phyloP scores from a whole-genome alignment of 495 filamentous ascomycete species.

The Hyaloscypha finlandica region DNA sequence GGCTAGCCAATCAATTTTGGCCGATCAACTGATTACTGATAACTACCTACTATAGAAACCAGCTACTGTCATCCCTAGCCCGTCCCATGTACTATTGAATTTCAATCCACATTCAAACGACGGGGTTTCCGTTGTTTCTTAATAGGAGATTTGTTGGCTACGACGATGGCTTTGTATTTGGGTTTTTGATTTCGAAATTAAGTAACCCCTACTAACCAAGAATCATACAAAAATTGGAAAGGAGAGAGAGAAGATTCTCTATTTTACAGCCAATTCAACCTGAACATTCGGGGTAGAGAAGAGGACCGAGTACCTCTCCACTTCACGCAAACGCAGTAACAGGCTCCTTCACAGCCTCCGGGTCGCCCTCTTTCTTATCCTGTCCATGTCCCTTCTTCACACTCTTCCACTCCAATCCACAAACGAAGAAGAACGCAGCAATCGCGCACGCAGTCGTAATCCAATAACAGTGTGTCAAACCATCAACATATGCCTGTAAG shows the following conservation, averaged over 20 bases:
- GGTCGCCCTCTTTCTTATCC: constrained; percentile 16
- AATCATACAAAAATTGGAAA: neutral
- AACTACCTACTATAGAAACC: no score
- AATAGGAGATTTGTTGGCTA: no score
- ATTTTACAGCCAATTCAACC: neutral
- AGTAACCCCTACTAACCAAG: neutral
- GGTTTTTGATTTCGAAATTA: no score
- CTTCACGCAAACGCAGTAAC: neutral
- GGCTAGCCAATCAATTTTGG: no score
- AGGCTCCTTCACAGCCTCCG: constrained; percentile 9
- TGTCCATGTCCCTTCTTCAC: constrained; percentile 40
- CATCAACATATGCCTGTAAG: constrained; percentile 45
- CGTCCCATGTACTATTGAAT: no score
- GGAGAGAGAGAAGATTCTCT: neutral
- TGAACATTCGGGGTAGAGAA: neutral
- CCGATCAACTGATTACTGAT: no score
- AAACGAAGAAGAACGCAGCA: constrained; percentile 41
- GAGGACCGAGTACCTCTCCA: neutral
- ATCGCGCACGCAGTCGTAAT: constrained; percentile 44
- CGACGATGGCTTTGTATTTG: no score
- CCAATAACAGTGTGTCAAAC: constrained; percentile 46
- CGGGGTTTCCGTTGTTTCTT: no score
- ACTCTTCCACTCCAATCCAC: constrained; percentile 48
- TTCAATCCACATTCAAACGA: no score
- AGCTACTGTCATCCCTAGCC: no score